Percentiles rank a stretch among this genome's conserved stretches.
These are phyloP conservation scores for Cavenderia fasciculata DNA, from an alignment of 78 protist species.

Conservation along the genomic window DNA sequence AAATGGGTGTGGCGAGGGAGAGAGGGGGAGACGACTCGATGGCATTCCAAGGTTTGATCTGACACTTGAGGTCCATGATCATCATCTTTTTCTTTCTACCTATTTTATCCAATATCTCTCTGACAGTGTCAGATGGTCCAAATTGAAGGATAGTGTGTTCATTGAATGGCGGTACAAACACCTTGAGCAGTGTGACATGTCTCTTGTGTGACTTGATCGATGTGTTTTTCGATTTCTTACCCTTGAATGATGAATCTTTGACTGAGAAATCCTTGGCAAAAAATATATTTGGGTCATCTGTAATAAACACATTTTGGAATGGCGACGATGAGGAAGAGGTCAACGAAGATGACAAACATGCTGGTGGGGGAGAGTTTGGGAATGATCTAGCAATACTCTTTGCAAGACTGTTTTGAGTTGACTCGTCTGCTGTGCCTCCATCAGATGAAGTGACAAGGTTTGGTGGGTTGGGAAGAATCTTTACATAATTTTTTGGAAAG, in stretches of 20 bases:
- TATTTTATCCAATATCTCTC: constrained; percentile 5
- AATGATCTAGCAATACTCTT: not conserved
- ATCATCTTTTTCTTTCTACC: constrained; percentile 34
- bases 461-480: not conserved
- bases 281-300: constrained; percentile 55
- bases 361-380: not conserved
- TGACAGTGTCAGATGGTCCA: not conserved
- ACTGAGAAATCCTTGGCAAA: too few relatives aligned
- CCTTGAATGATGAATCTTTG: too few relatives aligned
- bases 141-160: constrained; percentile 41
- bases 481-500: constrained; percentile 50
- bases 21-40: not conserved
- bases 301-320: not conserved
- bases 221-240: too few relatives aligned
- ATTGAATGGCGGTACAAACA: constrained; percentile 43
- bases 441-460: not conserved
- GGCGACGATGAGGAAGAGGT: not conserved
- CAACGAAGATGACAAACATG: not conserved
- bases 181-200: too few relatives aligned
- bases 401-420: not conserved
- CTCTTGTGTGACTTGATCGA: too few relatives aligned
- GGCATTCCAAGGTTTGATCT: not conserved
- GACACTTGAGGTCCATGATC: constrained; percentile 1
- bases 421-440: not conserved
- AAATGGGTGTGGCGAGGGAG: not conserved